Base-by-base conservation (phyloP, 768 basidiomycete genomes). In the Tulasnella sp. region DNA sequence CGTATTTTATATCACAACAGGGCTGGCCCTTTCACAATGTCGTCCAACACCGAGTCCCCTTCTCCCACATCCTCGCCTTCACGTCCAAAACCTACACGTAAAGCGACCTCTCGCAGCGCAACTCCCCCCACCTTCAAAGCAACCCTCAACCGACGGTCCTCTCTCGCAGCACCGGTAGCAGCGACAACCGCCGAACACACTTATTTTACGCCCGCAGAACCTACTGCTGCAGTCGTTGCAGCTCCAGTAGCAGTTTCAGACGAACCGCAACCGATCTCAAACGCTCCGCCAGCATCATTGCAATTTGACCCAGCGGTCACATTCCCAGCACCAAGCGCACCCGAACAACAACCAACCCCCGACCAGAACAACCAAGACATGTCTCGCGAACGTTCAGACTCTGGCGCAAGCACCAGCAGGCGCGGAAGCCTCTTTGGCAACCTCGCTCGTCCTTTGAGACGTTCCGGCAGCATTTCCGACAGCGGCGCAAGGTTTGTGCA, bases 361-460 rank as follows among this genome's bases (percentile, higher is more conserved):
- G 61, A 67, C 26, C 61, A 67, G 61, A 67, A 67, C 61, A 67
- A 67, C 61, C 29, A 67, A 26, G 75, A 46, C 46, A 73, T 42
- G 46, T 67, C 61, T 35, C 61, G 61, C 61, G 75, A 76, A 61
- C 75, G 75, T 6, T 55, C 48, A 4, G 67, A 76, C 75, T 76
- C 75, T 76, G 75, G 57, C n/a, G 57, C 67, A 7, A 67, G 61
- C 61, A 15, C 11, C 10, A 73, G 71, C 71, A 73, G 71, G 40
- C 71, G 46, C 40, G 26, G 37, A 39, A 42, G 10, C 71, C 6
- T 73, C 1, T 67, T 67, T 67, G 61, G 61, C 26, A 67, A 67
- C 61, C 61, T 73, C 29, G 71, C 40, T 4, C 71, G 71, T 29
- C 71, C 40, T 73, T 48, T 42, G 40, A 73, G 71, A 42, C 40